These are phyloP conservation scores for Leccinum disarticulatum DNA, from an alignment of 768 basidiomycete genomes.

Conservation along the genomic window DNA sequence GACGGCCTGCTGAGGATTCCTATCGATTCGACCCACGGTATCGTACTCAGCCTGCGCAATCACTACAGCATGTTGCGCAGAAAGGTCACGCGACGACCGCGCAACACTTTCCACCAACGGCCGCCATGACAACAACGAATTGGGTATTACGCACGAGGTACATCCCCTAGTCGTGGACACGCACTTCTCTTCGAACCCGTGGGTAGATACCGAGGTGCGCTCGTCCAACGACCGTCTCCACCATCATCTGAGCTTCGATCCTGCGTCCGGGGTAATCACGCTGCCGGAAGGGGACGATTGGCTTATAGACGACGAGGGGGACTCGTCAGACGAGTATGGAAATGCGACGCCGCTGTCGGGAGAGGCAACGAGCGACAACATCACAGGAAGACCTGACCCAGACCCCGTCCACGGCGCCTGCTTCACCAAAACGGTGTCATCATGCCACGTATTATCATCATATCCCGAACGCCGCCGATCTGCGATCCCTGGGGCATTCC, in stretches of 20 bases:
- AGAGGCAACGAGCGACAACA: conserved; percentile 11
- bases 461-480: conserved; percentile 59
- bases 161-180: conserved; percentile 28
- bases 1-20: conserved; percentile 36
- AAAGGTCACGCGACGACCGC: conserved; percentile 22
- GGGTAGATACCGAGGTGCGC: conserved; percentile 47
- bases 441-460: conserved; percentile 86
- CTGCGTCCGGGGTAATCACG: conserved; percentile 85
- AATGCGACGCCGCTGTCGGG: conserved; percentile 26
- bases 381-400: conserved; percentile 29
- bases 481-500: conserved; percentile 60
- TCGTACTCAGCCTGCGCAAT: conserved; percentile 80
- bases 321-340: conserved; percentile 46
- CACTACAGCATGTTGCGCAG: conserved; percentile 56
- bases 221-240: conserved; percentile 41
- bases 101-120: conserved; percentile 2
- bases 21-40: conserved; percentile 55
- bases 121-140: conserved; percentile 10
- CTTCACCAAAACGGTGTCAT: conserved; percentile 56
- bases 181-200: conserved; percentile 48
- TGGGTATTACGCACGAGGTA: conserved; percentile 9
- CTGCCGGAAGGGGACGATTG: conserved; percentile 75
- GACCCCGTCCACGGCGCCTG: conserved; percentile 20
- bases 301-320: conserved; percentile 52
- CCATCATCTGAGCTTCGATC: conserved; percentile 74